Evolutionary conservation across 176 grass and related monocot genomes (phyloP), one percentile per base, ranked within the genome.

Genomic region (Zizania latifolia): DNA sequence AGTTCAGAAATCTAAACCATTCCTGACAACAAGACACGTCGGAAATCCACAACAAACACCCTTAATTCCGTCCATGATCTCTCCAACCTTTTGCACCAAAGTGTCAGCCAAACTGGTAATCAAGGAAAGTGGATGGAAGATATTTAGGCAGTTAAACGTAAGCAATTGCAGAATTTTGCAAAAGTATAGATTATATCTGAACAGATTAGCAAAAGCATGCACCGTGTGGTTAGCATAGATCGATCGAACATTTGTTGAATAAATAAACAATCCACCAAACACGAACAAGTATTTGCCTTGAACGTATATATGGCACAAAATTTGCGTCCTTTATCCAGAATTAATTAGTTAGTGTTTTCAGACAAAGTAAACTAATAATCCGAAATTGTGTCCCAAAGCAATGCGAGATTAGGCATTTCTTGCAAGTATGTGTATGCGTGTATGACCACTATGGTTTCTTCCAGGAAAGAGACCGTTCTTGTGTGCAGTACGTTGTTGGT

Each of bases 1-100:
- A 77, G 24, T 55, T 78, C 29, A 2, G 19, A 73, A 87, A 87
- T 48, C 61, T 67, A 87, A 78, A 24, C 72, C 45, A 67, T 59
- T 82, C 36, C 40, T 72, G 73, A 59, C 36, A 72, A 72, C 21
- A 72, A 0, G 22, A 48, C 79, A 58, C 17, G 65, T 40, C 22
- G 23, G 62, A 75, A 53, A 24, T 61, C 69, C 29, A 68, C 35
- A 68, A 22, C 12, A 50, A 57, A 50, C 17, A 57, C 26, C 39
- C 29, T 40, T 46, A 76, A 11, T 43, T 50, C 30, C 8, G 10
- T 21, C 55, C 32, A 56, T 57, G 74, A 33, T 59, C 7, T 33
- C 15, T n/a, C 31, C 9, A n/a, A 11, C n/a, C 1, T 10, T 51
- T 34, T 77, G 9, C 0, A 6, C 19, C 28, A n/a, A 65, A 16